Evolutionary conservation across 2,329 filamentous ascomycete species (phyloP).

Genomic region (Trichoderma polysporum): DNA sequence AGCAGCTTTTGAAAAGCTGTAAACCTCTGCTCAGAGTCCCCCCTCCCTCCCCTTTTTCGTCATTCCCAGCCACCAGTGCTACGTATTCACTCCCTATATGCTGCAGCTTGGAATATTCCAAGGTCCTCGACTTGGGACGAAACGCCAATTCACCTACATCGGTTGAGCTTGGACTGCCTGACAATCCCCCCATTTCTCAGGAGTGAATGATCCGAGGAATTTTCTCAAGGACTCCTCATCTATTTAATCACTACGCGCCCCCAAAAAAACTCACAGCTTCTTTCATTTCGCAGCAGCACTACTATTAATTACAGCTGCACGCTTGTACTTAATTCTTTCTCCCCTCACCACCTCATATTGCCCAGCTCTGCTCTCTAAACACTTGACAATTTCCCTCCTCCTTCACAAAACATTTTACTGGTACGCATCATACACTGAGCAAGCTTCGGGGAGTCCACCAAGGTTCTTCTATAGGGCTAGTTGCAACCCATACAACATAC

Average conservation of each 20-base stretch:
- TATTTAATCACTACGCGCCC: not conserved
- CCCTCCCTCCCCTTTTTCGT: not conserved
- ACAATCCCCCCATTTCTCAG: not conserved
- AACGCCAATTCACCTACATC: not conserved
- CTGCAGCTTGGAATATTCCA: not conserved
- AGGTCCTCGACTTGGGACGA: not conserved
- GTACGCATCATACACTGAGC: not conserved
- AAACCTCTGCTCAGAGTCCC: not conserved
- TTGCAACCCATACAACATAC: not conserved
- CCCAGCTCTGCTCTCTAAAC: conserved; percentile 14
- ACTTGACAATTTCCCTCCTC: not conserved
- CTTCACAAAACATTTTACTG: not conserved
- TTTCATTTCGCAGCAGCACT: not conserved
- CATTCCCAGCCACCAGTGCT: not conserved
- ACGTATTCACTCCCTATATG: not conserved
- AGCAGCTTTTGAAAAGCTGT: not conserved
- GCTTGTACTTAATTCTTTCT: not conserved
- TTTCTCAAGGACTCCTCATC: not conserved
- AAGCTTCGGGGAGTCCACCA: not conserved
- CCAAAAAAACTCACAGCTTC: not conserved
- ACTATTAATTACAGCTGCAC: not conserved
- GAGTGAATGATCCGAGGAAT: conserved; percentile 6
- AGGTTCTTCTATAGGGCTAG: not conserved
- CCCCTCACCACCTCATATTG: not conserved
- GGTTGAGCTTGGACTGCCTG: not conserved